Conservation (phyloP, 352 stramenopile genomes). For the Thalassiosira mediterranea region DNA sequence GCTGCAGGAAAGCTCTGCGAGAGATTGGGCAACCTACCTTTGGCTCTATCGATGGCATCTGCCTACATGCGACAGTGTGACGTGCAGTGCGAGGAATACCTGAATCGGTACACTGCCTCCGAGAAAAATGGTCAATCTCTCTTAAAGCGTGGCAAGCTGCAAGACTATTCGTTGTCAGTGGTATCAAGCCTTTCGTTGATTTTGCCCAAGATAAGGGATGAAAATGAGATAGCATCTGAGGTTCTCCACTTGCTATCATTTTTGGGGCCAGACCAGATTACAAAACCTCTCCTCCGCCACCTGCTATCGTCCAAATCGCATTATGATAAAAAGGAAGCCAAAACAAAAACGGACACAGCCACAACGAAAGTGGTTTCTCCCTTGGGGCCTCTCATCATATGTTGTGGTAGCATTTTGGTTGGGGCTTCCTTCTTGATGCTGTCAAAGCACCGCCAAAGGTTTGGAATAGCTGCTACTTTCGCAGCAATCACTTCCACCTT, state of each 20-base stretch:
- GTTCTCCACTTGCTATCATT: constrained; percentile 58
- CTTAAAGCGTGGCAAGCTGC: constrained; percentile 44
- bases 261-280: constrained; percentile 67
- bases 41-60: constrained; percentile 66
- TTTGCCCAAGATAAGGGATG: constrained; percentile 57
- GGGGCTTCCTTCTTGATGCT: constrained; percentile 13
- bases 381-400: no score
- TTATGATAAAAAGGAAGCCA: constrained; percentile 11
- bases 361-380: constrained; percentile 14
- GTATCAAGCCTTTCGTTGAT: constrained; percentile 62
- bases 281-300: constrained; percentile 60
- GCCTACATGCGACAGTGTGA: constrained; percentile 75
- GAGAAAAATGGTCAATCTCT: constrained; percentile 50
- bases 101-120: constrained; percentile 58
- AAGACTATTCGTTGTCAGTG: constrained; percentile 58
- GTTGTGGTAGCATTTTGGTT: no score
- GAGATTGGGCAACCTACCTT: constrained; percentile 64
- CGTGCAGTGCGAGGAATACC: constrained; percentile 65
- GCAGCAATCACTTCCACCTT: constrained; percentile 24
- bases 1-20: constrained; percentile 48
- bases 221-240: constrained; percentile 49
- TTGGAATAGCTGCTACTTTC: constrained; percentile 5
- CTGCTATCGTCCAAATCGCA: constrained; percentile 50
- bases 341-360: constrained; percentile 17
- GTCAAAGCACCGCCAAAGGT: no score